Percentiles rank a stretch among this genome's conserved stretches.
These are phyloP conservation scores for Scheffersomyces amazonensis DNA, from an alignment of 805 yeast species.

Conservation along the genomic window DNA sequence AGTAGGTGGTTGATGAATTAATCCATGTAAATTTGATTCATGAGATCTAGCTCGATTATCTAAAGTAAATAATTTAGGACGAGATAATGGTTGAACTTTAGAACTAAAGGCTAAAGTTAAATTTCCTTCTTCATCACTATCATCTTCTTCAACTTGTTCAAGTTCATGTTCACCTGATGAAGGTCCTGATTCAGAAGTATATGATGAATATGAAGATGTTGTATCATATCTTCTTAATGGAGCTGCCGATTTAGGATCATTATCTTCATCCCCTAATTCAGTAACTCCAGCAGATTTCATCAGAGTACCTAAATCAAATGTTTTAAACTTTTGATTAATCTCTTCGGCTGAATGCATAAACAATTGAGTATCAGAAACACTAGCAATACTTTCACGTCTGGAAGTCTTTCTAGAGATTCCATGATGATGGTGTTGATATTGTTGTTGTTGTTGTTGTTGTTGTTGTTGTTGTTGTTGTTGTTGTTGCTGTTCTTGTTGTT, in stretches of 20 bases:
- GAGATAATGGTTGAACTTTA: conserved; percentile 29
- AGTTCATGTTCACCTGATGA: conserved; percentile 12
- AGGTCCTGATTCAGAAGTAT: conserved; percentile 8
- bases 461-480: conserved; percentile 2
- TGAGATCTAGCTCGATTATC: conserved; percentile 38
- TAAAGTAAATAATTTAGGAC: conserved; percentile 33
- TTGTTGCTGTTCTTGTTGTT: conserved; percentile 8
- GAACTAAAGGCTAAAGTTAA: conserved; percentile 44
- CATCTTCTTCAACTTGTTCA: conserved; percentile 15
- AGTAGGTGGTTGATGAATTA: conserved; percentile 14
- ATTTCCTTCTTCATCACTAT: conserved; percentile 41
- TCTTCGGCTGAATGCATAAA: conserved; percentile 6
- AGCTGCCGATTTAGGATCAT: conserved; percentile 11
- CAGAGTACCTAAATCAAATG: conserved; percentile 34
- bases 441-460: conserved; percentile 9
- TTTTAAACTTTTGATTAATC: conserved; percentile 32
- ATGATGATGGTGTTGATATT: background rate
- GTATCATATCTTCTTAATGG: background rate
- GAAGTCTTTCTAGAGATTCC: background rate
- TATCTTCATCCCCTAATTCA: conserved; percentile 4
- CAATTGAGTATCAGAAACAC: background rate
- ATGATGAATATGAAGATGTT: conserved; percentile 8
- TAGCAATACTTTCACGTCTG: background rate
- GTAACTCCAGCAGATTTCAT: conserved; percentile 21
- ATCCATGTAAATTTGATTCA: conserved; percentile 37